Evolutionary conservation across 2,329 filamentous ascomycete genomes (phyloP).

Genomic region (Sodiomyces alkalinus): DNA sequence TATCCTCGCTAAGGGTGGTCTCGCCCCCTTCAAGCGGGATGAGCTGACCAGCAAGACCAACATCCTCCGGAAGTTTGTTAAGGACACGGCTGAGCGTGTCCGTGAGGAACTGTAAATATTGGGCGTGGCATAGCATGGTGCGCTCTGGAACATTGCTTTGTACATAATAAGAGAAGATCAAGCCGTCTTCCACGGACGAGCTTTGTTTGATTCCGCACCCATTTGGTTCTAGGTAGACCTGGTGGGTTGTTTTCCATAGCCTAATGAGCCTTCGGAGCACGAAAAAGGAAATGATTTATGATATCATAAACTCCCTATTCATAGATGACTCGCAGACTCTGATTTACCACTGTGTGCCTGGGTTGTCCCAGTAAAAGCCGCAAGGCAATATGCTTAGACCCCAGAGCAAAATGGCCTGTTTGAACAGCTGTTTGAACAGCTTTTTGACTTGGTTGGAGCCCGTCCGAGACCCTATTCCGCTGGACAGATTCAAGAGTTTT

Average conservation of each 20-base stretch:
- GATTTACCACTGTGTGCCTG: too few species aligned
- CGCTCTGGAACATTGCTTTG: background rate
- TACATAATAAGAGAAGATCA: background rate
- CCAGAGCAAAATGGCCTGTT: too few species aligned
- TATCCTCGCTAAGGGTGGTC: constrained; percentile 71
- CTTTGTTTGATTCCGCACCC: too few species aligned
- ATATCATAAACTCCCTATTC: too few species aligned
- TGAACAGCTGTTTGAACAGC: too few species aligned
- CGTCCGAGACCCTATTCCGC: background rate
- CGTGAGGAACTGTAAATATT: constrained; percentile 42
- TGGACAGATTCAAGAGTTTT: background rate
- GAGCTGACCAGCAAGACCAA: constrained; percentile 79
- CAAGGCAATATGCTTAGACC: too few species aligned
- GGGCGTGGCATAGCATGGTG: constrained; percentile 10
- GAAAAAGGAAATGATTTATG: too few species aligned
- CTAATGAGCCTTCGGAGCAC: too few species aligned
- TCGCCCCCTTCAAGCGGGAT: constrained; percentile 75
- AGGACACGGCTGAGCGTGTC: constrained; percentile 37
- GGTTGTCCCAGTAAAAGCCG: too few species aligned
- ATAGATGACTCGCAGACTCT: too few species aligned
- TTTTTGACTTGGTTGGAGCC: background rate
- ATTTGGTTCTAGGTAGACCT: too few species aligned
- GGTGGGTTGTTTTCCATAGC: too few species aligned
- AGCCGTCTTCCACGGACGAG: background rate
- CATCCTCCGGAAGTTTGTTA: constrained; percentile 65